Conservation (phyloP, 2,329 filamentous ascomycete genomes). For the Colletotrichum eremochloae region DNA sequence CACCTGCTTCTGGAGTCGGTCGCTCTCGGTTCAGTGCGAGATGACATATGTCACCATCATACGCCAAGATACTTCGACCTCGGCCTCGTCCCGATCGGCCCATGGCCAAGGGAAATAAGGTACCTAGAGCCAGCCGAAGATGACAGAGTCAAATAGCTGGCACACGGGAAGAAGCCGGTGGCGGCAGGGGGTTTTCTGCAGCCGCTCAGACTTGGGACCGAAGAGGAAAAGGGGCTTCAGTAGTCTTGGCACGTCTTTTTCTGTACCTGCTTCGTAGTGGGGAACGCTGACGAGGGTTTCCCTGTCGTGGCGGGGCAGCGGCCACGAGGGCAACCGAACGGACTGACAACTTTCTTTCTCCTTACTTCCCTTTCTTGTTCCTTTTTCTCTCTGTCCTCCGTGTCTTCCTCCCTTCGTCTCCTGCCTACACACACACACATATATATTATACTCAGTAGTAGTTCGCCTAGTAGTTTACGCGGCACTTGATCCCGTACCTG, state of each 20-base stretch:
- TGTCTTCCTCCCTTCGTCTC: neutral
- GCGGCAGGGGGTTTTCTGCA: slow-evolving; percentile 24
- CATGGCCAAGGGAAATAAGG: neutral
- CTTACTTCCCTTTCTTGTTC: neutral
- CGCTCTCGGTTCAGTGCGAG: slow-evolving; percentile 8
- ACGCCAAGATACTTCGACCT: too few species aligned
- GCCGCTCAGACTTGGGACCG: slow-evolving; percentile 15
- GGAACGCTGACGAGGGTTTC: slow-evolving; percentile 4
- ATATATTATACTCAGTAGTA: neutral
- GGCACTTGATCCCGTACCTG: neutral
- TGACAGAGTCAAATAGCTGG: neutral
- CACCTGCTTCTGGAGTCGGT: slow-evolving; percentile 1
- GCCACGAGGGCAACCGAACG: slow-evolving; percentile 8
- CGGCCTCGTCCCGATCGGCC: neutral
- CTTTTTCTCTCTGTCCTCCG: neutral
- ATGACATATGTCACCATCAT: slow-evolving; percentile 16
- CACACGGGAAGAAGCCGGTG: slow-evolving; percentile 27
- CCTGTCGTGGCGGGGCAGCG: slow-evolving; percentile 6
- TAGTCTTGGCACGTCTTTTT: slow-evolving; percentile 21
- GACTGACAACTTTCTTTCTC: neutral
- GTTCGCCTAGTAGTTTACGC: neutral
- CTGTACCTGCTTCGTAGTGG: neutral
- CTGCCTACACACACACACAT: neutral
- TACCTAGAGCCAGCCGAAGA: neutral
- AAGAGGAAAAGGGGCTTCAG: slow-evolving; percentile 24